Evolutionary conservation across 2,329 filamentous ascomycete genomes (phyloP), one percentile per base, ranked within the genome.

Genomic region (Aspergillus calidoustus): DNA sequence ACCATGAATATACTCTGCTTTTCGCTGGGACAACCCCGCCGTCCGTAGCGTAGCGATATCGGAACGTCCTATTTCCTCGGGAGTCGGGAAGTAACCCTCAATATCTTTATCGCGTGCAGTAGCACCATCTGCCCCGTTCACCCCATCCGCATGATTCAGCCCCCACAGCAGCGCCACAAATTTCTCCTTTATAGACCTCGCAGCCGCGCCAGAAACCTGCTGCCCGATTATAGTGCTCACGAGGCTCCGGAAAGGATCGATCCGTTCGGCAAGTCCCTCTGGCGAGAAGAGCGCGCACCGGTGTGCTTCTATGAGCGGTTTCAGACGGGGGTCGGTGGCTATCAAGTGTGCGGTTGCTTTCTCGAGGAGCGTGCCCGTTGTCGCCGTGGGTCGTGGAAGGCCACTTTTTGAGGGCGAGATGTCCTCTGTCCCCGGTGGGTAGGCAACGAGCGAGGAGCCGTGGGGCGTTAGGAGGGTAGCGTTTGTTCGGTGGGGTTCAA

Each of bases 131-230:
- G 22, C 13, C 22, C 54, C 23, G 46, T 54, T 28, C 25, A 28
- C 25, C 13, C n/a, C 19, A 38, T 31, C 51, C 0, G 38, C 66
- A 50, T 72, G 62, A 25, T 76, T 71, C 6, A 77, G 70, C 41
- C 25, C 44, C 23, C 80, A 74, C 76, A 97, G 97, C 6, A 97
- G 80, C 1, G 81, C 83, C 22, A 96, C 80, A 74, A 97, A 97
- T 66, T 92, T 94, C 54, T 85, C 86, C 76, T 94, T 93, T 79
- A 99, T 98, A 6, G 91, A 91, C 61, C 87, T 90, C 13, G 95
- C 95, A 0, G 95, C 95, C 6, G 93, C 92, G 19, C 94, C 93
- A 0, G 93, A 97, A 22, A 99, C 94, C 80, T 99, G 95, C 79
- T 98, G 95, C 57, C 92, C 93, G 70, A 98, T 96, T 73, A 99